Base-by-base conservation (phyloP, 495 filamentous ascomycete species). In the Patellaria atrata region DNA sequence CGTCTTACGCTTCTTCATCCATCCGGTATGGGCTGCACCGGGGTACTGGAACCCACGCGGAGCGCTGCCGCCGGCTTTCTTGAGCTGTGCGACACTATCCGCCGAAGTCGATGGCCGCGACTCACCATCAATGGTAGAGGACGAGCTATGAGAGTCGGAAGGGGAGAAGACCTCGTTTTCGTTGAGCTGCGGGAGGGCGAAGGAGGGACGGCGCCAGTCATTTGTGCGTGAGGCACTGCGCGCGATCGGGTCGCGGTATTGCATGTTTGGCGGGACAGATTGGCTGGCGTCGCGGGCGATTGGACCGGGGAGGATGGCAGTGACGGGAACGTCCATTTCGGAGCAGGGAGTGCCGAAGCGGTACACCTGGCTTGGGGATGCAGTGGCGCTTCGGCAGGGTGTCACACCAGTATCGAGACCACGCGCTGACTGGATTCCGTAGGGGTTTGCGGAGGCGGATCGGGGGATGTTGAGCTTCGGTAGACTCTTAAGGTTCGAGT, bases 1-100 rank as follows among this genome's bases (percentile, higher is more conserved):
- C 11, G 81, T 82, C 60, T 85, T 85, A 38, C 87, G 80, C 67
- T 96, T 94, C 67, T 84, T 86, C 76, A 97, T 92, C 53, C 72
- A 84, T 1, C 89, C 87, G 25, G 72, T 68, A 53, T 86, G 77
- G 11, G 64, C 75, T 16, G 79, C 51, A 30, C 61, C 61, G 14
- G 44, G 34, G 30, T 46, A 52, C 21, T 38, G 20, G 27, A 45
- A 49, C 2, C 40, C 45, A n/a, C 39, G 33, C 2, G 31, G 11
- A 7, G 36, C 7, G 9, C 24, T 23, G 9, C 5, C 28, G 27
- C n/a, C n/a, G n/a, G n/a, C n/a, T n/a, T 19, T 21, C 31, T 42
- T 50, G 15, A 22, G n/a, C 6, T 17, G 31, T 19, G 34, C 29
- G 8, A 31, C 23, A 23, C 38, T 32, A 4, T 33, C 37, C 19